phyloP scores from a whole-genome alignment of 2,329 filamentous ascomycete genomes.

The Torrubiella hemipterigena region DNA sequence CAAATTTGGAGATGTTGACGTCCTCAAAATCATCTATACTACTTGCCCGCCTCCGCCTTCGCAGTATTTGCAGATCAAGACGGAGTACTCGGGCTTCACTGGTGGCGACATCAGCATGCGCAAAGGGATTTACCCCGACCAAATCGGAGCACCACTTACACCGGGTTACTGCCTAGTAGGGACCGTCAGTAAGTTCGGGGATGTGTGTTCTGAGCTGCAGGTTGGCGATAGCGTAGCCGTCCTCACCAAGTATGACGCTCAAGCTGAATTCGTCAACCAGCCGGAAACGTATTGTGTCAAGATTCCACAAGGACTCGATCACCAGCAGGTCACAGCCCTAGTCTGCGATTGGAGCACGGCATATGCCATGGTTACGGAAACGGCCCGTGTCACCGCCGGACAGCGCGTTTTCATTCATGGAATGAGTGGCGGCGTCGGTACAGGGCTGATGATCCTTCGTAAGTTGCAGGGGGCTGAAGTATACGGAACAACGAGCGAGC shows the following conservation, averaged over 20 bases:
- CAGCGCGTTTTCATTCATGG: constrained; percentile 38
- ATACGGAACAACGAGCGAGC: constrained; percentile 34
- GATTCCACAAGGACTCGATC: constrained; percentile 27
- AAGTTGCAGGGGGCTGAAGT: constrained; percentile 31
- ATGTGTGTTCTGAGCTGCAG: constrained; percentile 16
- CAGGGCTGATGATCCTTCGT: constrained; percentile 27
- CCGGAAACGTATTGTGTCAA: constrained; percentile 31
- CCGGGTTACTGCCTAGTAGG: constrained; percentile 37
- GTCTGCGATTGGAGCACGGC: constrained; percentile 33
- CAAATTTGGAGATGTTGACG: not conserved
- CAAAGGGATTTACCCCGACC: constrained; percentile 31
- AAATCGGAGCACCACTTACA: constrained; percentile 31
- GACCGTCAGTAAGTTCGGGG: constrained; percentile 23
- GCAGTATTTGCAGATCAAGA: not conserved
- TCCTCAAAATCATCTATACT: constrained; percentile 2
- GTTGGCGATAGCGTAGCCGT: constrained; percentile 21
- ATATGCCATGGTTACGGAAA: constrained; percentile 22
- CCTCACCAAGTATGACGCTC: constrained; percentile 26
- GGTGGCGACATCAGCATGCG: constrained; percentile 38
- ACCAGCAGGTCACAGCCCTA: constrained; percentile 25
- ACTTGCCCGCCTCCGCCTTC: constrained; percentile 1
- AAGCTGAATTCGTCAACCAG: constrained; percentile 32
- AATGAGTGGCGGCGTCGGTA: constrained; percentile 36
- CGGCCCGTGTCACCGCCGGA: constrained; percentile 26
- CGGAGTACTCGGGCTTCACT: constrained; percentile 29